These are phyloP conservation scores for Plasmodium gonderi DNA, from an alignment of 169 alveolate species.

Conservation along the genomic window DNA sequence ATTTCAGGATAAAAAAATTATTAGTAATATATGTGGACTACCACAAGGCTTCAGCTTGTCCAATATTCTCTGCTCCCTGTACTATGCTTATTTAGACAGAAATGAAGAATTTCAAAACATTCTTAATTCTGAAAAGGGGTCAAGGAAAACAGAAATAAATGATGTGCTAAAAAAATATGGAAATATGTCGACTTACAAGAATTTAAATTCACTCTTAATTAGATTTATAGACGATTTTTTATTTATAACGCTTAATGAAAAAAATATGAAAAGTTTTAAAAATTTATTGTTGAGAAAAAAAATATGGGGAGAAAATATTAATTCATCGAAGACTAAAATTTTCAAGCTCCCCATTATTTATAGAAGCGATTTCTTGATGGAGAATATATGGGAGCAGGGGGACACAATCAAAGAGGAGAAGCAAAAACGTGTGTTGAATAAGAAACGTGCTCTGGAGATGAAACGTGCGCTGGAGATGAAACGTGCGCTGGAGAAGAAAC, in stretches of 20 bases:
- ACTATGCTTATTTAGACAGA: slow-evolving; percentile 69
- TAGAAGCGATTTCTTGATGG: slow-evolving; percentile 6
- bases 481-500: not conserved
- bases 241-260: slow-evolving; percentile 57
- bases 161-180: not conserved
- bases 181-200: not conserved
- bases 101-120: slow-evolving; percentile 73
- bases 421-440: not conserved
- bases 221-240: slow-evolving; percentile 70
- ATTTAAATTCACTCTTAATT: slow-evolving; percentile 28
- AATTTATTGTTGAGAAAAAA: slow-evolving; percentile 39
- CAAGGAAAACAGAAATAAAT: not conserved
- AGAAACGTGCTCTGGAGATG: not conserved
- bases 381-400: not conserved
- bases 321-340: slow-evolving; percentile 57
- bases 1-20: slow-evolving; percentile 57
- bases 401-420: not conserved
- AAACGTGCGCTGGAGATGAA: too few relatives aligned
- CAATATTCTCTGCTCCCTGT: slow-evolving; percentile 59
- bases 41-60: slow-evolving; percentile 74
- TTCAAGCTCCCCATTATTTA: slow-evolving; percentile 63
- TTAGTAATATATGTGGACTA: slow-evolving; percentile 56
- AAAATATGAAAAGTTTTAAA: slow-evolving; percentile 44
- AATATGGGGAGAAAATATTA: slow-evolving; percentile 74
- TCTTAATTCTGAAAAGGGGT: slow-evolving; percentile 3